Evolutionary conservation across 306 rosid species (phyloP).

Genomic region (Inga oerstediana): DNA sequence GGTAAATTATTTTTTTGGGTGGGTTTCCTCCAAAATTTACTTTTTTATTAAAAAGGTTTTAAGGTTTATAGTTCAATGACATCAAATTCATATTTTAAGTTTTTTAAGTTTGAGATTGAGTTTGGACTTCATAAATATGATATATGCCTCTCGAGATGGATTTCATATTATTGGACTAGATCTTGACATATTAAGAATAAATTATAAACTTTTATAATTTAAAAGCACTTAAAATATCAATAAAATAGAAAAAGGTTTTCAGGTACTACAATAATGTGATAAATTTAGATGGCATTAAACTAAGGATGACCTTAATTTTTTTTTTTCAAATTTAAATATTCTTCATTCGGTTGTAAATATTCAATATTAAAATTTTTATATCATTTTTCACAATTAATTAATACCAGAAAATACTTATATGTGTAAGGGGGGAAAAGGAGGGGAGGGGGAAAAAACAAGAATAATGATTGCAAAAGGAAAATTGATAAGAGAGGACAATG

Average conservation of each 20-base stretch:
- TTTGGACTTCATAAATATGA: no score
- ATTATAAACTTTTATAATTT: no score
- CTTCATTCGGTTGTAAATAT: not conserved
- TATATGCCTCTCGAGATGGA: no score
- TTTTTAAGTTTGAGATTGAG: no score
- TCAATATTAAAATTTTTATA: not conserved
- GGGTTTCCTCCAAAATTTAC: no score
- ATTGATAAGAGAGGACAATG: slow-evolving; percentile 51
- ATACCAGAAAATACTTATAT: not conserved
- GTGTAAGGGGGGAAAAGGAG: not conserved
- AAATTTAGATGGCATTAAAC: not conserved
- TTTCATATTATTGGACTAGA: no score
- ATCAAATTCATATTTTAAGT: no score
- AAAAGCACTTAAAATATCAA: not conserved
- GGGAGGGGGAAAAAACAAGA: slow-evolving; percentile 5
- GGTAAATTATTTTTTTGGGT: no score
- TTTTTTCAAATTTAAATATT: not conserved
- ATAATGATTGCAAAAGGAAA: slow-evolving; percentile 70
- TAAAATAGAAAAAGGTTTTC: not conserved
- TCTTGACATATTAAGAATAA: no score
- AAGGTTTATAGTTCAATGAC: no score
- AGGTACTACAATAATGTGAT: not conserved
- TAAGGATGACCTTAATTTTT: not conserved
- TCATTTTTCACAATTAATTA: not conserved
- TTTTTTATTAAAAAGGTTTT: no score